These are phyloP conservation scores for Stagonosporopsis chrysanthemi DNA, from an alignment of 2,329 filamentous ascomycete genomes.

Conservation along the genomic window DNA sequence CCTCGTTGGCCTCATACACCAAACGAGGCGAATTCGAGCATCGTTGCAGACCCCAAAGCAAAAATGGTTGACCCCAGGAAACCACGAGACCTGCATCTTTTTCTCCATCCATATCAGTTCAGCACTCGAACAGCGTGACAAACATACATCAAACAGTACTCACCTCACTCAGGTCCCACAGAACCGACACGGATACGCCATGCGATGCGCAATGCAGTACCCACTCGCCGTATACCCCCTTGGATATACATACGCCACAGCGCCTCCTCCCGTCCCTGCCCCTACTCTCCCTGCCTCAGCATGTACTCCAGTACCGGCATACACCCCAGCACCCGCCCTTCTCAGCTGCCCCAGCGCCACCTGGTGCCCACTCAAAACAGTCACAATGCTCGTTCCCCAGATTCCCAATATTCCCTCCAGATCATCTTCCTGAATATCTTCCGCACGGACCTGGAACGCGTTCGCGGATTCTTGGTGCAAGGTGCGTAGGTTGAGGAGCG, in stretches of 20 bases:
- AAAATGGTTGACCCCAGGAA: too few relatives aligned
- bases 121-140: background rate
- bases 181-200: conserved; percentile 22
- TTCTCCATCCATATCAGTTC: background rate
- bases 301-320: too few relatives aligned
- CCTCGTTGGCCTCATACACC: too few relatives aligned
- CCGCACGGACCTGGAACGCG: conserved; percentile 24
- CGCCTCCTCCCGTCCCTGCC: background rate
- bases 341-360: conserved; percentile 18
- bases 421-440: conserved; percentile 27
- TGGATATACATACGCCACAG: background rate
- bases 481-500: conserved; percentile 28
- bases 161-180: conserved; percentile 5
- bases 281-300: background rate
- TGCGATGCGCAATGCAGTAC: conserved; percentile 23
- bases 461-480: conserved; percentile 31
- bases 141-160: background rate
- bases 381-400: conserved; percentile 20
- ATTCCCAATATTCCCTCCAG: conserved; percentile 30
- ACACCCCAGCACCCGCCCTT: background rate
- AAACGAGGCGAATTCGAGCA: too few relatives aligned
- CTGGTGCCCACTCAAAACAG: conserved; percentile 28
- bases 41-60: too few relatives aligned
- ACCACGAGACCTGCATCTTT: too few relatives aligned
- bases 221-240: conserved; percentile 11